Evolutionary conservation across 768 basidiomycete species (phyloP).

Genomic region (Auriscalpium orientale): DNA sequence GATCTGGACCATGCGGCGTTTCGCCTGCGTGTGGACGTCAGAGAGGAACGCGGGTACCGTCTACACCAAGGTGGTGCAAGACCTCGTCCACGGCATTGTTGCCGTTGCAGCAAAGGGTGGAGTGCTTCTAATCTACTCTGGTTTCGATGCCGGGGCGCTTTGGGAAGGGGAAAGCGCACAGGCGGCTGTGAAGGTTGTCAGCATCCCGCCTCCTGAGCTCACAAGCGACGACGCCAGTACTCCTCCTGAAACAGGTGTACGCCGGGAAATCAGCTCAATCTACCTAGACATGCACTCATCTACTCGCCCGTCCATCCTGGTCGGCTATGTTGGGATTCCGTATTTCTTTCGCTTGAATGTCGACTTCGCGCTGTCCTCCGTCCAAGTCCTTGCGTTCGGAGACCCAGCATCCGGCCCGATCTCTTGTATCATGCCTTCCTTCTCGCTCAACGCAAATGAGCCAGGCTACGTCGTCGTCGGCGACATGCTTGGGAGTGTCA

Average conservation of each 20-base stretch:
- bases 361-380: slow-evolving; percentile 19
- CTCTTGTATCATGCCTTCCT: slow-evolving; percentile 43
- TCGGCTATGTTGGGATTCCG: slow-evolving; percentile 41
- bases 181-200: neutral
- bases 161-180: neutral
- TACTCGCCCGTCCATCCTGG: slow-evolving; percentile 32
- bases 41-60: slow-evolving; percentile 27
- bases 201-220: neutral
- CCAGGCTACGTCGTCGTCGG: slow-evolving; percentile 53
- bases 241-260: neutral
- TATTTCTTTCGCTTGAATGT: slow-evolving; percentile 46
- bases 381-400: slow-evolving; percentile 40
- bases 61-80: slow-evolving; percentile 44
- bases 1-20: slow-evolving; percentile 56
- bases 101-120: slow-evolving; percentile 51
- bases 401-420: slow-evolving; percentile 44
- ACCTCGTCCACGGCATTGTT: slow-evolving; percentile 35
- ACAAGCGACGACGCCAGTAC: neutral
- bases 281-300: slow-evolving; percentile 5
- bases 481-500: slow-evolving; percentile 57
- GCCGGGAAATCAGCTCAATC: neutral
- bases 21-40: slow-evolving; percentile 61
- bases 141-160: slow-evolving; percentile 25
- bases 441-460: slow-evolving; percentile 30
- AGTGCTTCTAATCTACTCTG: slow-evolving; percentile 47